These are phyloP conservation scores for Ganoderma multipileum DNA, from an alignment of 1,284 basidiomycete species.

Conservation along the genomic window DNA sequence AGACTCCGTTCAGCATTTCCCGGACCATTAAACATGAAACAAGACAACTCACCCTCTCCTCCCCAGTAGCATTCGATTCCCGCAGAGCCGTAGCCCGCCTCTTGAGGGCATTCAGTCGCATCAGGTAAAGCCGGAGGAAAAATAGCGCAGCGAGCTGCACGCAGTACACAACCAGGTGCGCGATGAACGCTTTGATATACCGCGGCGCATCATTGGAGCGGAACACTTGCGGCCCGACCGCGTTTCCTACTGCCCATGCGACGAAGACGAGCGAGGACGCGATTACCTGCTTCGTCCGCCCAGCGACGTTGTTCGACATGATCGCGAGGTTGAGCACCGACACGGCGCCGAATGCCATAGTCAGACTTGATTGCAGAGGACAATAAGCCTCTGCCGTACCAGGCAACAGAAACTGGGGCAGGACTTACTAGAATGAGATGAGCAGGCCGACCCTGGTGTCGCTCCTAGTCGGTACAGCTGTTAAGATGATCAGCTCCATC, in stretches of 20 bases:
- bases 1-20: background rate
- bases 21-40: no score
- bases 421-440: constrained; percentile 54
- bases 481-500: constrained; percentile 2
- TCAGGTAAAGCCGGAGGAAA: constrained; percentile 44
- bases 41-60: constrained; percentile 31
- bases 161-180: constrained; percentile 56
- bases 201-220: constrained; percentile 52
- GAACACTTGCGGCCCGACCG: constrained; percentile 58
- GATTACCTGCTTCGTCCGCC: constrained; percentile 56
- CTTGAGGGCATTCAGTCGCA: constrained; percentile 52
- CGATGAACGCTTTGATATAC: constrained; percentile 56
- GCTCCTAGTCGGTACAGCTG: constrained; percentile 47
- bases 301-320: constrained; percentile 55
- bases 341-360: constrained; percentile 46
- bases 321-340: constrained; percentile 47
- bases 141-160: constrained; percentile 52
- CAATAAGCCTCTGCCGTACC: background rate
- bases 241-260: constrained; percentile 58
- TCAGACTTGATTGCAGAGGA: constrained; percentile 40
- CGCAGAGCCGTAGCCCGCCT: constrained; percentile 44
- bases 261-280: constrained; percentile 53
- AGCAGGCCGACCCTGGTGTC: constrained; percentile 55
- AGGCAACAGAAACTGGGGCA: no score
- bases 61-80: constrained; percentile 37